Conservation (phyloP, 176 grass and related monocot genomes). For the Elymus sibiricus region DNA sequence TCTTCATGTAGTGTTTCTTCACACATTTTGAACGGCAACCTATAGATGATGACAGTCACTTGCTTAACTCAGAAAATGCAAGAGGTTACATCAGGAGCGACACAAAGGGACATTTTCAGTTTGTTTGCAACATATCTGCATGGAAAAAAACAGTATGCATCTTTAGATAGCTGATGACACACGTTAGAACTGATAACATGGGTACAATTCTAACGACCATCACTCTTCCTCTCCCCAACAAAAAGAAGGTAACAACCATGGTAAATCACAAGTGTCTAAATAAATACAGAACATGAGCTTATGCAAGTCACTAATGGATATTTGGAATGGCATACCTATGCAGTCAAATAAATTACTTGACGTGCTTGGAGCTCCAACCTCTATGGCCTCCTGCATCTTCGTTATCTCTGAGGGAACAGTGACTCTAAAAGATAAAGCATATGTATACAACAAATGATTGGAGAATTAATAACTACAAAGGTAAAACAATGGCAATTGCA, state of each 20-base stretch:
- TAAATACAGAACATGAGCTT: neutral
- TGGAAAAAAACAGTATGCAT: neutral
- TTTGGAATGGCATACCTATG: neutral
- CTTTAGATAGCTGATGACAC: neutral
- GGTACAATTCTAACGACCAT: neutral
- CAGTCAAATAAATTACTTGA: no score
- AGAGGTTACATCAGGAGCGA: neutral
- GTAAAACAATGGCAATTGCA: no score
- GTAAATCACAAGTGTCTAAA: neutral
- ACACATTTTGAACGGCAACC: neutral
- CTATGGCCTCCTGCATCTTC: no score
- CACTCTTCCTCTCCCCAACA: no score
- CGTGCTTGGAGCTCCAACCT: no score
- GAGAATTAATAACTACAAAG: no score
- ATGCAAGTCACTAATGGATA: neutral
- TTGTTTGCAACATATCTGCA: neutral
- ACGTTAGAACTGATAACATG: neutral
- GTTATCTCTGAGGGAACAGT: no score
- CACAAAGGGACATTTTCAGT: neutral
- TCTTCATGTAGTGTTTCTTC: neutral
- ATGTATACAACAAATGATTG: no score
- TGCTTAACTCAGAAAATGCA: neutral
- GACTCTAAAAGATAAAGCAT: no score
- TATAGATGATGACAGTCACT: neutral
- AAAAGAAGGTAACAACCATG: neutral